phyloP scores from a whole-genome alignment of 1,139 yeast genomes.

The Sugiyamaella pinicola region DNA sequence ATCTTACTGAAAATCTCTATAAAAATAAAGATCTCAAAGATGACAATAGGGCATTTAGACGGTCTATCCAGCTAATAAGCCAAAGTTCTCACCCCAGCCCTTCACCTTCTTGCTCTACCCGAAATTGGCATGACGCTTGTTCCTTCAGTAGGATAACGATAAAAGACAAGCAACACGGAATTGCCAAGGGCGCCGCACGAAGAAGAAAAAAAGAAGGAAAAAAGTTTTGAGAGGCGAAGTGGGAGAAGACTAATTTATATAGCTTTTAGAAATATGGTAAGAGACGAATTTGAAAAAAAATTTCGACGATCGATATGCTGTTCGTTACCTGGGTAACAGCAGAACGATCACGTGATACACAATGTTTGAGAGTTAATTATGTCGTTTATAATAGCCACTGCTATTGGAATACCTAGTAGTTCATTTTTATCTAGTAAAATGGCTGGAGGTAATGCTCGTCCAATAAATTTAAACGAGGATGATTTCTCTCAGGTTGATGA shows the following conservation, averaged over 20 bases:
- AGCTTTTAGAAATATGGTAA: not conserved
- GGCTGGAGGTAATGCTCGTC: conserved; percentile 18
- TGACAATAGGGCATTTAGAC: conserved; percentile 62
- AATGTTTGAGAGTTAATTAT: too few species aligned
- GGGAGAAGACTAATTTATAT: conserved; percentile 9
- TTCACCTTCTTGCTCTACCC: conserved; percentile 53
- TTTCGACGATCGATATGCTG: not conserved
- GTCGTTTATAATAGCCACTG: too few species aligned
- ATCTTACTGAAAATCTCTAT: conserved; percentile 37
- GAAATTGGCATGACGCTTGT: conserved; percentile 62
- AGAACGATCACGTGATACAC: not conserved
- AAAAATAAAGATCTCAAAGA: conserved; percentile 10
- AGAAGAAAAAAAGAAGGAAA: conserved; percentile 38
- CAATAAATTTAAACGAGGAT: conserved; percentile 14
- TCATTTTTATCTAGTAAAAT: conserved; percentile 11
- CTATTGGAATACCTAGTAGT: not conserved
- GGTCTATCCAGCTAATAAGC: conserved; percentile 43
- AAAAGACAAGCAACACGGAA: conserved; percentile 64
- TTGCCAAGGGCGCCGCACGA: conserved; percentile 73
- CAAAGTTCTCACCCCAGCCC: conserved; percentile 35
- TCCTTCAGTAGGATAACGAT: conserved; percentile 43
- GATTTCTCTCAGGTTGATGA: not conserved
- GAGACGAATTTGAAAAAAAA: conserved; percentile 2
- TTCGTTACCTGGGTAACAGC: conserved; percentile 1
- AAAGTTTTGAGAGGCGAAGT: conserved; percentile 21